Percentiles rank a stretch among this genome's conserved stretches.
phyloP scores from a whole-genome alignment of 345 rosid genomes.

The Linum usitatissimum region DNA sequence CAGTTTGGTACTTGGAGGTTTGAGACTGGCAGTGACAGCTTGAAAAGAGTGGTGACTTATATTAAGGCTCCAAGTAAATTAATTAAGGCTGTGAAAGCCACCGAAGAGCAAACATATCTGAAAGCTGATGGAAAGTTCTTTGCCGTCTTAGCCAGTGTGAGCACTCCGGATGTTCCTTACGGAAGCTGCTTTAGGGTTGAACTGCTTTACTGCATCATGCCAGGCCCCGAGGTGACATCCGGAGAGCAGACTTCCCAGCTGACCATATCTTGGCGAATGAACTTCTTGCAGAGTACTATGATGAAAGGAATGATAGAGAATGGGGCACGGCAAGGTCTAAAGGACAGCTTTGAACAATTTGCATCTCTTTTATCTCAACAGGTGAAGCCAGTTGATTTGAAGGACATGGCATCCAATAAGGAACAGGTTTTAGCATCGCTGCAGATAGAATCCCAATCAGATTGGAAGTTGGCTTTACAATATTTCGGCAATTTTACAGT shows the following conservation, averaged over 20 bases:
- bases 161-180: conserved; percentile 83
- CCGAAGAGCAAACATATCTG: conserved; percentile 70
- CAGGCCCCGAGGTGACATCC: conserved; percentile 75
- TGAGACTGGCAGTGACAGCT: conserved; percentile 45
- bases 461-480: conserved; percentile 69
- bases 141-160: conserved; percentile 46
- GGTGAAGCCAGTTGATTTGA: conserved; percentile 64
- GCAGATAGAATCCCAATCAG: conserved; percentile 77
- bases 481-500: conserved; percentile 83
- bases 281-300: conserved; percentile 85
- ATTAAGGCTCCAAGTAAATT: conserved; percentile 70
- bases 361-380: conserved; percentile 49
- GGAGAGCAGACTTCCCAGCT: conserved; percentile 66
- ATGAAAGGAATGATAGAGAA: conserved; percentile 92
- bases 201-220: conserved; percentile 55
- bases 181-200: conserved; percentile 71
- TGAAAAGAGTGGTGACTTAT: conserved; percentile 57
- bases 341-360: conserved; percentile 67
- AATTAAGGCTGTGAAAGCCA: conserved; percentile 71
- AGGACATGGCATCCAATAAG: conserved; percentile 70
- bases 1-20: conserved; percentile 66
- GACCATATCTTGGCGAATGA: conserved; percentile 81
- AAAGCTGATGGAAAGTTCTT: conserved; percentile 71
- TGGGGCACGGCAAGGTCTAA: conserved; percentile 78
- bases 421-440: conserved; percentile 75